A percentile compares a stretch with the other conserved stretches of the same genome.
Evolutionary conservation across 352 stramenopile genomes (phyloP).

Genomic region (Globisporangium barbulae): DNA sequence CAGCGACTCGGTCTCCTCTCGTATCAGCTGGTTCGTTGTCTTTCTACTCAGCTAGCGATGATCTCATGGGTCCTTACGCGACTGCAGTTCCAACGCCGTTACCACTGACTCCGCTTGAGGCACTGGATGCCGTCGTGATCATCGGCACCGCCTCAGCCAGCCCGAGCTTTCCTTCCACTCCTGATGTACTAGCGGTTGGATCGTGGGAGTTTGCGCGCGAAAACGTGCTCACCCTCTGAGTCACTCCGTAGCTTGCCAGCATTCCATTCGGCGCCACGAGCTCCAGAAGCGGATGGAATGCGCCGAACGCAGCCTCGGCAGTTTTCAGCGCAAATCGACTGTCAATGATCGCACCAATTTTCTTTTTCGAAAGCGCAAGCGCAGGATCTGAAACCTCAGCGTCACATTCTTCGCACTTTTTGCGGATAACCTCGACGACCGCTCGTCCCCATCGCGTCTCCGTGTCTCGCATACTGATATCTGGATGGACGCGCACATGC

Average conservation of each 20-base stretch:
- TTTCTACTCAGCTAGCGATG: not conserved
- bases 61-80: no score
- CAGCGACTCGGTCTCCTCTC: not conserved
- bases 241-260: constrained; percentile 19
- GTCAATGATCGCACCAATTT: constrained; percentile 27
- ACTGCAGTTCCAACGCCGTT: not conserved
- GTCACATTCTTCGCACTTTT: constrained; percentile 25
- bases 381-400: not conserved
- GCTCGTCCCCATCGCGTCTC: constrained; percentile 44
- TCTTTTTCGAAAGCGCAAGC: constrained; percentile 18
- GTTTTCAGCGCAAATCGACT: constrained; percentile 25
- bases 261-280: constrained; percentile 55
- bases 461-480: constrained; percentile 16
- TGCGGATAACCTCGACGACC: constrained; percentile 29
- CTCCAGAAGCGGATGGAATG: constrained; percentile 44
- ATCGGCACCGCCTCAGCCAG: not conserved
- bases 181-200: not conserved
- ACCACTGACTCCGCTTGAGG: not conserved
- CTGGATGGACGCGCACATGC: constrained; percentile 18
- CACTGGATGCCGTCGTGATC: not conserved
- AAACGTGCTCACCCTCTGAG: not conserved
- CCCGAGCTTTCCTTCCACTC: not conserved
- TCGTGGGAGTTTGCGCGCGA: not conserved
- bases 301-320: constrained; percentile 27
- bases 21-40: no score